Base-by-base conservation (phyloP, 192 early-diverging fungal species). In the Dissophora ornata region DNA sequence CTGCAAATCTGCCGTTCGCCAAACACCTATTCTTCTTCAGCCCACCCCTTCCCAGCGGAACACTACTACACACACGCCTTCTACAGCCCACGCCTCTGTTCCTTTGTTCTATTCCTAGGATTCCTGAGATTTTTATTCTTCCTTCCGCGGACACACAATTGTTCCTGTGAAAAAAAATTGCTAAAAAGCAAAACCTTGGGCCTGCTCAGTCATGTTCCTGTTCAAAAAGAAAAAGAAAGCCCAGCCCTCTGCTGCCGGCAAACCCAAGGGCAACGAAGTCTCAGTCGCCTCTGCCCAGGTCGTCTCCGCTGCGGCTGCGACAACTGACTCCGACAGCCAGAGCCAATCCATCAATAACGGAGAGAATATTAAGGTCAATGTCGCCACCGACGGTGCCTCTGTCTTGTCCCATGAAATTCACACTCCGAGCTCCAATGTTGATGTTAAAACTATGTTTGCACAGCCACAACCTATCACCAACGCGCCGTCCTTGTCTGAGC, bases 141-240 rank as follows among this genome's bases (percentile, higher is more conserved):
- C 36, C 36, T 38, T 38, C 36, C 13, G 13, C n/a, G n/a, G n/a
- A n/a, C n/a, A n/a, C n/a, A n/a, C n/a, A n/a, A n/a, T n/a, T n/a
- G n/a, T n/a, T n/a, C n/a, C n/a, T n/a, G n/a, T n/a, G n/a, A n/a
- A n/a, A n/a, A n/a, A n/a, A n/a, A n/a, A n/a, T n/a, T n/a, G n/a
- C n/a, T n/a, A n/a, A n/a, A n/a, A n/a, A n/a, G n/a, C n/a, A n/a
- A n/a, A n/a, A n/a, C n/a, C 36, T 38, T 38, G 6, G 6, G 36
- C 13, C 13, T 13, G 36, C 36, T 38, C 13, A 21, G 49, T 28
- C 22, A 55, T 65, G 63, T 55, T 55, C 22, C 33, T 65, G 26
- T 33, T 65, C 28, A 65, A 65, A 34, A 65, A 55, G 32, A 55
- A 55, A 30, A 62, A 51, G 36, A 51, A 63, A 10, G 36, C 8